These are phyloP conservation scores for Diutina neorugosa DNA, from an alignment of 1,139 yeast species.

Conservation along the genomic window DNA sequence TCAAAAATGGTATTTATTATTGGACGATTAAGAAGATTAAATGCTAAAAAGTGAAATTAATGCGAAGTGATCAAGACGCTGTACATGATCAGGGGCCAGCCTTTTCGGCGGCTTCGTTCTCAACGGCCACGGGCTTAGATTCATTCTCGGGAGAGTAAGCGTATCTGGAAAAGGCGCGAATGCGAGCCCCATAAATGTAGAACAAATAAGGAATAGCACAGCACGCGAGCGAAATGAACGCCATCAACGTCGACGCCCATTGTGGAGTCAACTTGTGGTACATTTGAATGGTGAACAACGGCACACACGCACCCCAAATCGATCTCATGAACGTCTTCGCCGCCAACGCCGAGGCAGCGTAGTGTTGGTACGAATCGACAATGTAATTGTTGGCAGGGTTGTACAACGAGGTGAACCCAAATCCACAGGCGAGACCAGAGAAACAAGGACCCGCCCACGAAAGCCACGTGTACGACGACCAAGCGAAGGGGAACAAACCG, in stretches of 20 bases:
- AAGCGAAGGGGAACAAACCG: slow-evolving; percentile 47
- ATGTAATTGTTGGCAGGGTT: slow-evolving; percentile 61
- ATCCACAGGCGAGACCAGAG: slow-evolving; percentile 49
- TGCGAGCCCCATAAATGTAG: slow-evolving; percentile 39
- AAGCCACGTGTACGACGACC: slow-evolving; percentile 45
- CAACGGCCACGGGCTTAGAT: background rate
- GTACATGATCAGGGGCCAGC: background rate
- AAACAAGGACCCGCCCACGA: slow-evolving; percentile 59
- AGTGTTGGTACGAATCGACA: slow-evolving; percentile 61
- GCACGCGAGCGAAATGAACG: slow-evolving; percentile 50
- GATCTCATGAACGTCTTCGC: slow-evolving; percentile 58
- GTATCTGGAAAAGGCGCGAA: slow-evolving; percentile 39
- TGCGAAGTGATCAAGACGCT: background rate
- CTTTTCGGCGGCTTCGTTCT: background rate
- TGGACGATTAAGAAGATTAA: background rate
- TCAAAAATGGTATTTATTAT: background rate
- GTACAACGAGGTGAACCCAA: slow-evolving; percentile 48
- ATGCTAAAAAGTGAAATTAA: background rate
- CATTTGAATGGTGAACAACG: slow-evolving; percentile 70
- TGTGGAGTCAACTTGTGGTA: slow-evolving; percentile 55
- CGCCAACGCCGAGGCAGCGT: slow-evolving; percentile 60
- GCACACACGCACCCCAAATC: slow-evolving; percentile 65
- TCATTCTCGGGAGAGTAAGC: slow-evolving; percentile 22
- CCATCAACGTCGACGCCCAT: slow-evolving; percentile 64
- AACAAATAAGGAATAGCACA: slow-evolving; percentile 50